Percentiles rank a stretch among this genome's conserved stretches.
Evolutionary conservation across 257 asterid genomes (phyloP).

Genomic region (Solanum okadae): DNA sequence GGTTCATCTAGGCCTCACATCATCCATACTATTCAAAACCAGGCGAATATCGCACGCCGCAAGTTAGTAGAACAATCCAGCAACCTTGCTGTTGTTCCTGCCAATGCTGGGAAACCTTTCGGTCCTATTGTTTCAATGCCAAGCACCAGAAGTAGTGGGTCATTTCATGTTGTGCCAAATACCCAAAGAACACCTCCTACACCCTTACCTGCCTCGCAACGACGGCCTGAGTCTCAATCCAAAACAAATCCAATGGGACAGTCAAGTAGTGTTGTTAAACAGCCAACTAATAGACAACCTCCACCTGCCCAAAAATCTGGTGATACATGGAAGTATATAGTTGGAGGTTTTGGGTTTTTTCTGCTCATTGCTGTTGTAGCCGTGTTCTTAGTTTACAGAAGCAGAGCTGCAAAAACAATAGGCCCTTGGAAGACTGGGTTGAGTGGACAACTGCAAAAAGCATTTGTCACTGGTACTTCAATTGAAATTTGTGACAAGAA

Average conservation of each 20-base stretch:
- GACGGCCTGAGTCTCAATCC: slow-evolving; percentile 8
- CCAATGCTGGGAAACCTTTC: slow-evolving; percentile 13
- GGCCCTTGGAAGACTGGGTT: slow-evolving; percentile 89
- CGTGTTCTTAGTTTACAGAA: slow-evolving; percentile 34
- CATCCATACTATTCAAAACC: slow-evolving; percentile 12
- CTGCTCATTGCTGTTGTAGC: slow-evolving; percentile 20
- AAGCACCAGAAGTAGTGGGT: slow-evolving; percentile 73
- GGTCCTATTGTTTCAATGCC: slow-evolving; percentile 32
- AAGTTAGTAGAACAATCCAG: slow-evolving; percentile 39
- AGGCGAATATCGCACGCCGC: slow-evolving; percentile 32
- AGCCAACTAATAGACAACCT: slow-evolving; percentile 12
- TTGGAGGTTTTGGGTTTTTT: slow-evolving; percentile 32
- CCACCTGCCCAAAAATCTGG: slow-evolving; percentile 7
- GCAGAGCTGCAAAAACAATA: slow-evolving; percentile 54
- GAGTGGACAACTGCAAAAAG: slow-evolving; percentile 94
- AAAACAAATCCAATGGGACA: slow-evolving; percentile 3
- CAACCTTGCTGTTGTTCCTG: slow-evolving; percentile 51
- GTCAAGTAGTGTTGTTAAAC: slow-evolving; percentile 5
- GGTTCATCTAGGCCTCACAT: slow-evolving; percentile 28
- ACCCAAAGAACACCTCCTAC: slow-evolving; percentile 25
- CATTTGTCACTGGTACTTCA: slow-evolving; percentile 68
- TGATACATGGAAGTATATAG: slow-evolving; percentile 31
- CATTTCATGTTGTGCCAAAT: slow-evolving; percentile 59
- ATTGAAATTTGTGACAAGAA: background rate
- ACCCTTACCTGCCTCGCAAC: slow-evolving; percentile 11